Evolutionary conservation across 192 early-diverging fungal species (phyloP), one percentile per base, ranked within the genome.

Genomic region (Coemansia sp.): DNA sequence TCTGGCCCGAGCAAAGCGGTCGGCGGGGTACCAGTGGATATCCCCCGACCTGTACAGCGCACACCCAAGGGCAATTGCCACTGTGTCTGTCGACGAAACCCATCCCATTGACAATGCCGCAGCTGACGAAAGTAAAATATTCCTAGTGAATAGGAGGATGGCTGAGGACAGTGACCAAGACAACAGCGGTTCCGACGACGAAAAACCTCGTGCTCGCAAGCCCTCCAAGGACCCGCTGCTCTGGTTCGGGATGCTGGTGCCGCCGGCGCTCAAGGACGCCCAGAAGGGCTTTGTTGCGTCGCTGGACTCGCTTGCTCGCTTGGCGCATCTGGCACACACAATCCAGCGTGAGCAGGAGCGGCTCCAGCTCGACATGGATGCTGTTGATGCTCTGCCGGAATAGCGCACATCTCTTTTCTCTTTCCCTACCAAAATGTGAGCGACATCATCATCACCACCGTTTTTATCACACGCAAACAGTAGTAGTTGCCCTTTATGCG

Each of bases 211-310:
- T 18, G 23, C 21, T 11, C 56, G 53, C 39, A 43, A 21, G 62
- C 56, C 37, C 12, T 61, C 48, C 10, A 62, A 53, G 37, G 75
- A 82, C 59, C 80, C 80, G 71, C 66, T 82, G 26, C 63, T 73
- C 58, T 82, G 80, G 80, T 82, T 82, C 47, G 80, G 80, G 45
- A 71, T 77, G 75, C 62, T 82, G n/a, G 75, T 74, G n/a, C 80
- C 80, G 58, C 80, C 80, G 3, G 39, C 64, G 21, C 75, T 82
- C 37, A 76, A 69, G 40, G 63, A 74, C 26, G 74, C 80, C 5
- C 80, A 82, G 66, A 44, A 68, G 15, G 74, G 71, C n/a, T 82
- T 82, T 65, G 63, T 37, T 5, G 40, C 39, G 0, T 56, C 71
- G n/a, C 69, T 82, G 40, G 75, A 71, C 19, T 19, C 61, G 53